Conservation (phyloP, 2,329 filamentous ascomycete genomes). For the Neopestalotiopsis rosae region DNA sequence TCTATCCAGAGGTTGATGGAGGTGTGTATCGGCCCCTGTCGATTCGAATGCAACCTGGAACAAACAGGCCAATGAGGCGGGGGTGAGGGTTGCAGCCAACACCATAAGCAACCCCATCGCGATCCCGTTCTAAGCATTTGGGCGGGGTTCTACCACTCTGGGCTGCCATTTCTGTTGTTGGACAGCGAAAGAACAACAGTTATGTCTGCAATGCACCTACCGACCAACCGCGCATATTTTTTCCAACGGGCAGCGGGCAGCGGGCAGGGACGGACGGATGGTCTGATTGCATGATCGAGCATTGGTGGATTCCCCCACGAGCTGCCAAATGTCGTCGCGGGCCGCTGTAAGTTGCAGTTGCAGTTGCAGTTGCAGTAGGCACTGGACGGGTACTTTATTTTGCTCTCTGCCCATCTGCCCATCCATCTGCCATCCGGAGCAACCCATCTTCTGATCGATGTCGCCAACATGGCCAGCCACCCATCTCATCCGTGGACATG, state of each 20-base stretch:
- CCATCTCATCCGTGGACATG: not conserved
- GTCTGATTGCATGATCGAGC: not conserved
- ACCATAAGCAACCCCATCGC: constrained; percentile 5
- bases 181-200: not conserved
- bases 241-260: not conserved
- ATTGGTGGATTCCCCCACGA: not conserved
- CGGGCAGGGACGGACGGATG: not conserved
- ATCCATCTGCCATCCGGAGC: no score
- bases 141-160: not conserved
- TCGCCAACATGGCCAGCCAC: not conserved
- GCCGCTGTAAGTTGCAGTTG: not conserved
- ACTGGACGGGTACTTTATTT: no score
- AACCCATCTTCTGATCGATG: not conserved
- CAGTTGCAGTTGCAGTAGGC: not conserved
- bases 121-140: not conserved
- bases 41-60: not conserved
- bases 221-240: not conserved
- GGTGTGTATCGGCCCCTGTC: not conserved
- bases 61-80: constrained; percentile 8
- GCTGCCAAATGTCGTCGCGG: not conserved
- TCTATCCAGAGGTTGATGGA: not conserved
- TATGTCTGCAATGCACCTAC: not conserved
- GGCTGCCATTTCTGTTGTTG: not conserved
- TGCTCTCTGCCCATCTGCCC: no score
- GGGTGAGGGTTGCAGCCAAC: constrained; percentile 3